phyloP scores from a whole-genome alignment of 176 grass and related monocot species.

The Cocos nucifera region DNA sequence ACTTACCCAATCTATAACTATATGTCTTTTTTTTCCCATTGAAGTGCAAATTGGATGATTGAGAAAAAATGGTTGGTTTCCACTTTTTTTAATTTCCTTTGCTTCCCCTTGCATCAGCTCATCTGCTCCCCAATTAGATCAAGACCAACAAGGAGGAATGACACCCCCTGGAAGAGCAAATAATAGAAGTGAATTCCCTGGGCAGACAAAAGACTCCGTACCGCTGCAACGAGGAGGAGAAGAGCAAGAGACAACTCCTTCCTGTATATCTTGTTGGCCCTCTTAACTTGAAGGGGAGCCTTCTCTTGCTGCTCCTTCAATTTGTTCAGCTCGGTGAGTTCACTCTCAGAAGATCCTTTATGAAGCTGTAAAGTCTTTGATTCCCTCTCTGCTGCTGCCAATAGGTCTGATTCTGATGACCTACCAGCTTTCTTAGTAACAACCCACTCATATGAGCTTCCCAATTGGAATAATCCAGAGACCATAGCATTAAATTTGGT shows the following conservation, averaged over 20 bases:
- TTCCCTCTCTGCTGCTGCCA: slow-evolving; percentile 23
- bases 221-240: slow-evolving; percentile 55
- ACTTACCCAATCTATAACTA: too few relatives aligned
- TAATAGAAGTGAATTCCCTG: slow-evolving; percentile 92
- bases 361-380: slow-evolving; percentile 29
- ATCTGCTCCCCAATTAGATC: slow-evolving; percentile 80
- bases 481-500: slow-evolving; percentile 89
- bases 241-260: slow-evolving; percentile 69
- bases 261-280: slow-evolving; percentile 68
- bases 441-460: slow-evolving; percentile 73
- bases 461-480: slow-evolving; percentile 64
- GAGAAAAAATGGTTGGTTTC: too few relatives aligned
- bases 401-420: slow-evolving; percentile 51
- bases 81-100: background rate
- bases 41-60: too few relatives aligned
- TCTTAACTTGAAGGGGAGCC: slow-evolving; percentile 9
- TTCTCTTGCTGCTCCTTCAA: slow-evolving; percentile 23
- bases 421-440: slow-evolving; percentile 73
- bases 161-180: slow-evolving; percentile 65
- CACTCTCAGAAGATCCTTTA: slow-evolving; percentile 38
- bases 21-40: too few relatives aligned
- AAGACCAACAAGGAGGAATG: slow-evolving; percentile 70
- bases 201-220: slow-evolving; percentile 57
- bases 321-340: slow-evolving; percentile 30
- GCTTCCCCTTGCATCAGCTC: slow-evolving; percentile 4